Base-by-base conservation (phyloP, 257 asterid species). In the Linderniella brevidens region DNA sequence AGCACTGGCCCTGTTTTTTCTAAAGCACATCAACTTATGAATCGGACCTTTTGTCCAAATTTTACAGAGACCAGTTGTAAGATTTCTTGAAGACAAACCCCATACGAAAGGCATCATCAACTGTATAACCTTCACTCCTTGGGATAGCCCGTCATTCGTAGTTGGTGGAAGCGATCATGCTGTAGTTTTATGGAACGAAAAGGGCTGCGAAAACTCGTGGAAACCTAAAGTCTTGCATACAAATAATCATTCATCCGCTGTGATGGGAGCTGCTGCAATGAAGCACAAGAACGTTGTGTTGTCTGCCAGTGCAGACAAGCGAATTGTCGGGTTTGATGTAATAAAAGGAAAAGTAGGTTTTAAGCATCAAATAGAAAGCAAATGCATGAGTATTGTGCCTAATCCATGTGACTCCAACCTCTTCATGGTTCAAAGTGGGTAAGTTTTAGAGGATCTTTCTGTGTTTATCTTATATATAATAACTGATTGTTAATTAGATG, bases 351-450 rank as follows among this genome's bases (percentile, higher is more conserved):
- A 68, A 52, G 59, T 69, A 17, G 93, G 73, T 50, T 81, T 72
- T 73, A 71, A 62, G 43, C 80, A 72, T 71, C 93, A 80, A 60
- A 63, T 75, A 25, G 98, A 88, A 20, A 74, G 80, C 76, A 84
- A 78, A 66, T 88, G 98, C 76, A 72, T 78, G 96, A 84, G 96
- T 55, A 79, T 88, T 63, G 71, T 84, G 18, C 82, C 98, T 13
- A 88, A 81, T 69, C 96, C 96, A 1, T 49, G 78, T 29, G 96
- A 84, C 70, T 69, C 76, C 71, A 88, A 88, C 71, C 96, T 88
- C 55, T 80, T 84, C 61, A 78, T 88, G 98, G 87, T 88, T 61
- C 93, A 80, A 57, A 80, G 93, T 3, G 96, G 94, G 98, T 88
- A 71, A 61, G 65, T 53, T 47, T 50, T 36, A 37, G 13, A 35